Percentiles rank a stretch among this genome's conserved stretches.
Evolutionary conservation across 192 early-diverging fungal genomes (phyloP).

Genomic region (Podila minutissima): DNA sequence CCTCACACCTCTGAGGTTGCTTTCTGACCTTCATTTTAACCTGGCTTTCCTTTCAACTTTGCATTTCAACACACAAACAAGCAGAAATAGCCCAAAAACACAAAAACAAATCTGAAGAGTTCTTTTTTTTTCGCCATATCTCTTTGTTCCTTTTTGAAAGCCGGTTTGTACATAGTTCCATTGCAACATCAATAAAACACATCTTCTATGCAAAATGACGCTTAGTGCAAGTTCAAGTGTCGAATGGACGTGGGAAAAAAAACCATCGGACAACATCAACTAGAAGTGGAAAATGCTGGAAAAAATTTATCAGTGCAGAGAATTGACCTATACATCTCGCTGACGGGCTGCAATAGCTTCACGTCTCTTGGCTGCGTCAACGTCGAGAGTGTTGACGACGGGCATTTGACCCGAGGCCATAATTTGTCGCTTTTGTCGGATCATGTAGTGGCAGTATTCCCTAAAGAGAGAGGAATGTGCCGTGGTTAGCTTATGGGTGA

Average conservation of each 20-base stretch:
- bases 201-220: background rate
- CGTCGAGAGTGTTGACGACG: slow-evolving; percentile 36
- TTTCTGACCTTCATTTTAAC: background rate
- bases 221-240: background rate
- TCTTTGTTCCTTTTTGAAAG: background rate
- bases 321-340: slow-evolving; percentile 9
- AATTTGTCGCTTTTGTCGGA: slow-evolving; percentile 34
- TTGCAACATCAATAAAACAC: background rate
- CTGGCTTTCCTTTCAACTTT: too few relatives aligned
- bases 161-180: background rate
- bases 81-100: too few relatives aligned
- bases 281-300: background rate
- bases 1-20: background rate
- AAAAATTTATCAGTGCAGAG: background rate
- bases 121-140: background rate
- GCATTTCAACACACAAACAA: too few relatives aligned
- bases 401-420: slow-evolving; percentile 50
- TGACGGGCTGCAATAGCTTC: slow-evolving; percentile 48
- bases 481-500: background rate
- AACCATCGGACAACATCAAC: background rate
- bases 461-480: background rate
- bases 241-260: background rate
- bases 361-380: slow-evolving; percentile 32
- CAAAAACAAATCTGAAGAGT: background rate
- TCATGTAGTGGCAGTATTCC: slow-evolving; percentile 51